These are phyloP conservation scores for Mucor piriformis DNA, from an alignment of 371 early-diverging fungal species.

Conservation along the genomic window DNA sequence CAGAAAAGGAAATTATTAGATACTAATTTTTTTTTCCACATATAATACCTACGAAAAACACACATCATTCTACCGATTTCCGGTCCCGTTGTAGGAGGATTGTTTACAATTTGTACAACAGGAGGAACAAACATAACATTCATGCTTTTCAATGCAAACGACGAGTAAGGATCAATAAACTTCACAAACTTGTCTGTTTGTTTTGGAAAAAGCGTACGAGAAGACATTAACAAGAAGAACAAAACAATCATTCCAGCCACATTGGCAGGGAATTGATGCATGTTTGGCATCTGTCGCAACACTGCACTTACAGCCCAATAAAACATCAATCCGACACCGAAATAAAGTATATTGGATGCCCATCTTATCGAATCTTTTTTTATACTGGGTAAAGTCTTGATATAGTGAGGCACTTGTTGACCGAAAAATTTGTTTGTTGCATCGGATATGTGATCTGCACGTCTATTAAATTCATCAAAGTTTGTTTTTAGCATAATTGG, in stretches of 20 bases:
- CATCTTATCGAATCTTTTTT: slow-evolving; percentile 17
- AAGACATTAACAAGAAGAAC: slow-evolving; percentile 21
- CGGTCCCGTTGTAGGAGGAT: slow-evolving; percentile 23
- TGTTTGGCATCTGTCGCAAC: slow-evolving; percentile 27
- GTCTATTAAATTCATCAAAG: not conserved
- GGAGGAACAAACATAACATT: slow-evolving; percentile 38
- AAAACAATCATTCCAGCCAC: slow-evolving; percentile 38
- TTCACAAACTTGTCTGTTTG: slow-evolving; percentile 24
- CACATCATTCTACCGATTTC: slow-evolving; percentile 37
- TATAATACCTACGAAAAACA: slow-evolving; percentile 24
- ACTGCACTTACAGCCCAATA: slow-evolving; percentile 33
- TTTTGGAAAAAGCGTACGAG: slow-evolving; percentile 11
- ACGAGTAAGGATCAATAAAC: slow-evolving; percentile 27
- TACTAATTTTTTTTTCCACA: too few relatives aligned
- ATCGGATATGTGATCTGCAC: not conserved
- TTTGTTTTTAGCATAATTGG: not conserved
- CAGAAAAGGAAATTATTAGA: not conserved
- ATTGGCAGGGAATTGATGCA: slow-evolving; percentile 30
- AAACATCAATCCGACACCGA: slow-evolving; percentile 15
- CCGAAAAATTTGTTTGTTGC: slow-evolving; percentile 6
- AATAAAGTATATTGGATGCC: slow-evolving; percentile 17
- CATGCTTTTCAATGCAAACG: slow-evolving; percentile 32
- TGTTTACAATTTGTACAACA: slow-evolving; percentile 20
- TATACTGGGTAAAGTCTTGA: slow-evolving; percentile 20
- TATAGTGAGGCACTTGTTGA: slow-evolving; percentile 16